A percentile compares a stretch with the other conserved stretches of the same genome.
Conservation (phyloP, 805 yeast genomes). For the Starmerella potacharoeniae region DNA sequence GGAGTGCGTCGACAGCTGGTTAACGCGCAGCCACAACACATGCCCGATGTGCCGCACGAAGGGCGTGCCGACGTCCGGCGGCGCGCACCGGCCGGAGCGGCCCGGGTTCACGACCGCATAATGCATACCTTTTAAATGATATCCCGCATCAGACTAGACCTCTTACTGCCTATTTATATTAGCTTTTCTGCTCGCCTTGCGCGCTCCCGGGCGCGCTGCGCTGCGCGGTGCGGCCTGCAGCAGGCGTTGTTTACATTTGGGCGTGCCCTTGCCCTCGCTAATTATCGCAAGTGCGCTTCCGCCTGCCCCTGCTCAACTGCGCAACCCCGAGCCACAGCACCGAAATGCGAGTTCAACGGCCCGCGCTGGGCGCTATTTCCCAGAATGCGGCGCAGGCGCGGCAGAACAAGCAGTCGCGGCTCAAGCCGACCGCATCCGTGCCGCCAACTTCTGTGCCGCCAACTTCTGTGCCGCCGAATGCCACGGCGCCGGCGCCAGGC, state of each 20-base stretch:
- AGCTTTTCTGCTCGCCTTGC: too few species aligned
- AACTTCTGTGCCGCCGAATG: too few species aligned
- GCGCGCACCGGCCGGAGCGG: not conserved
- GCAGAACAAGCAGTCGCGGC: not conserved
- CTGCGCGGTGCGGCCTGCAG: not conserved
- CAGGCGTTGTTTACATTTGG: not conserved
- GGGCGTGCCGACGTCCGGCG: slow-evolving; percentile 1
- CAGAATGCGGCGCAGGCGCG: not conserved
- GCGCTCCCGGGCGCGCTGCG: too few species aligned
- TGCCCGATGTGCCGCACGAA: slow-evolving; percentile 46
- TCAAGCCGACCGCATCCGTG: not conserved
- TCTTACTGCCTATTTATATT: not conserved
- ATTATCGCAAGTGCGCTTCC: not conserved
- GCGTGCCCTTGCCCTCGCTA: not conserved
- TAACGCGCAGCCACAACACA: slow-evolving; percentile 40
- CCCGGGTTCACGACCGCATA: not conserved
- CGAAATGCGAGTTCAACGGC: not conserved
- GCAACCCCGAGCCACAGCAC: not conserved
- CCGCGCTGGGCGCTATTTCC: not conserved
- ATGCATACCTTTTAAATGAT: not conserved
- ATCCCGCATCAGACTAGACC: not conserved
- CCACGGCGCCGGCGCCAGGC: not conserved
- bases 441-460: too few species aligned
- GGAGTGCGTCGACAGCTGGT: slow-evolving; percentile 50
- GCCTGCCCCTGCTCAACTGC: not conserved